Conservation (phyloP, 345 rosid genomes). For the Microthlaspi erraticum region DNA sequence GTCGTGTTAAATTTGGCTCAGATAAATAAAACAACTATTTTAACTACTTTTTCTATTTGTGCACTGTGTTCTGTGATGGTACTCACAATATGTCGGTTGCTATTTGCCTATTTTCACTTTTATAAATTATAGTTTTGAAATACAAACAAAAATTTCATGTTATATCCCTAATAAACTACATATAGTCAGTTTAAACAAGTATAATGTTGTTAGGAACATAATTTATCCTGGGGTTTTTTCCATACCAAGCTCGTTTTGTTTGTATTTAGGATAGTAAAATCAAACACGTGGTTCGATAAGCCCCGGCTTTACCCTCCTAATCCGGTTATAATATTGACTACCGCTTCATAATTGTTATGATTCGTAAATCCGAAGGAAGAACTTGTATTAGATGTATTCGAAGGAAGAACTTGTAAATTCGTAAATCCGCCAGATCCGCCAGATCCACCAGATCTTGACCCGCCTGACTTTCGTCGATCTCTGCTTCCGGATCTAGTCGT, state of each 20-base stretch:
- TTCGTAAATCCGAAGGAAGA: background rate
- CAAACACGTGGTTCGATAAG: background rate
- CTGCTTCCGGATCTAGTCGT: too few species aligned
- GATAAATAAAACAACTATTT: background rate
- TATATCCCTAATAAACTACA: background rate
- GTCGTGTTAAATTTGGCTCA: background rate
- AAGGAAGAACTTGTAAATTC: too few species aligned
- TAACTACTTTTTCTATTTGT: background rate
- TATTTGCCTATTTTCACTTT: background rate
- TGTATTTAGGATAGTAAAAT: too few species aligned
- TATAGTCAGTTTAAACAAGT: background rate
- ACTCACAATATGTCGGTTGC: constrained; percentile 26
- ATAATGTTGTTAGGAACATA: too few species aligned
- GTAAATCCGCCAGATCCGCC: too few species aligned
- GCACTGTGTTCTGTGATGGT: background rate
- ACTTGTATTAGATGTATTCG: too few species aligned
- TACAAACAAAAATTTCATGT: background rate
- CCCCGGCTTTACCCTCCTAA: background rate
- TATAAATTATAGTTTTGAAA: too few species aligned
- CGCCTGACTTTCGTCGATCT: too few species aligned
- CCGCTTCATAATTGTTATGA: background rate
- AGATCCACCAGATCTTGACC: too few species aligned
- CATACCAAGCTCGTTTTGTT: background rate
- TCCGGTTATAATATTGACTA: background rate
- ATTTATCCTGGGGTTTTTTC: too few species aligned